Evolutionary conservation across 2,329 filamentous ascomycete genomes (phyloP).

Genomic region (Sclerotinia glacialis): DNA sequence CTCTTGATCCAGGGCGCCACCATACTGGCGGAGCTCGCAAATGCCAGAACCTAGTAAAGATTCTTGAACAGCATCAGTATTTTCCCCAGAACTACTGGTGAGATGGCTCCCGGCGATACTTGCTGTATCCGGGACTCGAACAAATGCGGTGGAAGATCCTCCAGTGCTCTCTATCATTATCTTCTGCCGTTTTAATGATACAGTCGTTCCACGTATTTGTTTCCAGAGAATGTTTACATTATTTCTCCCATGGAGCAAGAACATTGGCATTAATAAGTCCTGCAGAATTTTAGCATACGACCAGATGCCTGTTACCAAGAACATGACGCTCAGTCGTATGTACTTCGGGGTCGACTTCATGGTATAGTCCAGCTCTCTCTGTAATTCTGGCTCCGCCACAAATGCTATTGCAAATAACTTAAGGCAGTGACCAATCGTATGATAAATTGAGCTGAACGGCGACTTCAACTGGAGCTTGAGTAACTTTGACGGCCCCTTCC

Average conservation of each 20-base stretch:
- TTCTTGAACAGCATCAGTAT: slow-evolving; percentile 4
- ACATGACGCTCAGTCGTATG: slow-evolving; percentile 40
- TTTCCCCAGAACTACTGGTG: not conserved
- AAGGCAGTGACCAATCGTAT: slow-evolving; percentile 36
- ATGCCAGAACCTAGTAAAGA: slow-evolving; percentile 14
- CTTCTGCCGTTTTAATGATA: slow-evolving; percentile 34
- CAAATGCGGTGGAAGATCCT: slow-evolving; percentile 50
- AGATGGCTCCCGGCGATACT: not conserved
- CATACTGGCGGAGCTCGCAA: slow-evolving; percentile 17
- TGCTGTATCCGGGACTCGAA: slow-evolving; percentile 26
- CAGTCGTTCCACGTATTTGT: slow-evolving; percentile 18
- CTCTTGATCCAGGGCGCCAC: slow-evolving; percentile 40
- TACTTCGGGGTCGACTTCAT: slow-evolving; percentile 11
- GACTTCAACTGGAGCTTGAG: slow-evolving; percentile 23
- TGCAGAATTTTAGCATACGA: slow-evolving; percentile 22
- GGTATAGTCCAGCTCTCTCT: slow-evolving; percentile 44
- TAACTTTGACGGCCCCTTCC: not conserved
- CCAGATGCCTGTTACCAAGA: slow-evolving; percentile 35
- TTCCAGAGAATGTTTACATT: slow-evolving; percentile 12
- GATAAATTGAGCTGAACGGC: slow-evolving; percentile 39
- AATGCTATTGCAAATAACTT: slow-evolving; percentile 46
- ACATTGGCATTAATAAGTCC: slow-evolving; percentile 23
- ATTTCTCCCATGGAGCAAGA: slow-evolving; percentile 39
- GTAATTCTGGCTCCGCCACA: slow-evolving; percentile 47
- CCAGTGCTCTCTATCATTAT: slow-evolving; percentile 49